Base-by-base conservation (phyloP, 768 basidiomycete species). In the Agaricus bisporus region DNA sequence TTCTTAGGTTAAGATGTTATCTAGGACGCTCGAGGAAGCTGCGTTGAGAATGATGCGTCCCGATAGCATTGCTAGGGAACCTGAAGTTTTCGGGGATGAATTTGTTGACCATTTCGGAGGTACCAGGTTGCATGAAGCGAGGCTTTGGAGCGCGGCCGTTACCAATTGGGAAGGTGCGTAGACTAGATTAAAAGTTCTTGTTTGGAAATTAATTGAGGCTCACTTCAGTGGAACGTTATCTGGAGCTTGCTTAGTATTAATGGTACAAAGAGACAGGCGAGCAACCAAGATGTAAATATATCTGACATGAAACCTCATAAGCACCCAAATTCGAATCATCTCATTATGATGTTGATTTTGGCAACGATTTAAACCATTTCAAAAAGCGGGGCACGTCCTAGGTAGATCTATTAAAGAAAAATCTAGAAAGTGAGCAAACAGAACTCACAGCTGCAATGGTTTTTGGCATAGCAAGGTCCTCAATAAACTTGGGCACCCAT, bases 31-130 rank as follows among this genome's bases (percentile, higher is more conserved):
- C 36, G 87, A 91, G 62, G 70, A 78, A 5, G 95, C 95, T 3
- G 91, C 92, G 3, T 70, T 74, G 39, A 74, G 77, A 47, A 97
- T 99, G 88, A 87, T 88, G 82, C 72, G 70, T 28, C 70, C 78
- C 3, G 80, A 74, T 12, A 94, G 91, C 61, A 69, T 95, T 48
- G 97, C 97, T 2, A 78, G 97, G 29, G 87, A 94, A 63, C 65
- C 67, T 14, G 65, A 67, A 9, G 74, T 91, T 39, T 83, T 98
- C 52, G 95, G 95, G 0, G 73, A 93, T 62, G 84, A 82, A 20
- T 97, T 98, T 63, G 91, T 98, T 1, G 91, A 98, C 14, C 97
- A 99, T 65, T 95, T 81, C 62, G 92, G 89, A 2, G 95, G 93
- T 7, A 98, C 97, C n/a, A 81, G 95, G 61, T 81, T 91, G 66